Percentiles rank a stretch among this genome's conserved stretches.
Evolutionary conservation across 73 alveolate species (phyloP).

Genomic region (Tetrahymena borealis): DNA sequence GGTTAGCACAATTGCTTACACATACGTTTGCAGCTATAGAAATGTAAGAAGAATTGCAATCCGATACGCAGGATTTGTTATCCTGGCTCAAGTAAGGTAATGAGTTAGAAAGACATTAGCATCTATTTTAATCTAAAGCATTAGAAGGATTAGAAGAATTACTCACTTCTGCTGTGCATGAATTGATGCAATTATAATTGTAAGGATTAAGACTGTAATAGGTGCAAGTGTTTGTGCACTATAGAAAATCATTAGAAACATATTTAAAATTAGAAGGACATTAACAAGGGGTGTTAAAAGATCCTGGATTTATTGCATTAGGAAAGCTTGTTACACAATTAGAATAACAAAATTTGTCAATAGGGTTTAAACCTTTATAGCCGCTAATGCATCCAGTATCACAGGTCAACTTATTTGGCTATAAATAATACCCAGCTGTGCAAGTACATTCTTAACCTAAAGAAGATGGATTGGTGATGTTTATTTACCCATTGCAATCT

Average conservation of each 20-base stretch:
- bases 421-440: not conserved
- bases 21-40: not conserved
- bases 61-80: not conserved
- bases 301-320: not conserved
- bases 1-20: not conserved
- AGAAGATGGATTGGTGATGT: not conserved
- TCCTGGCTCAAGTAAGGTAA: not conserved
- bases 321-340: not conserved
- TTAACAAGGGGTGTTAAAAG: not conserved
- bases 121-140: not conserved
- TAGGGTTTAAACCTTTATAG: not conserved
- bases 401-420: not conserved
- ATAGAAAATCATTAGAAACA: not conserved
- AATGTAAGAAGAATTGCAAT: not conserved
- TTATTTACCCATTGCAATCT: not conserved
- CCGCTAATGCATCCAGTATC: not conserved
- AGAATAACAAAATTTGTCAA: not conserved
- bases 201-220: not conserved
- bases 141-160: not conserved
- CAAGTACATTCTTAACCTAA: not conserved
- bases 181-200: not conserved
- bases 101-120: not conserved
- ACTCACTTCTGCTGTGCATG: not conserved
- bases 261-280: not conserved
- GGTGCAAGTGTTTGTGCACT: not conserved